Conservation (phyloP, 2,329 filamentous ascomycete species). For the Colletotrichum lini region DNA sequence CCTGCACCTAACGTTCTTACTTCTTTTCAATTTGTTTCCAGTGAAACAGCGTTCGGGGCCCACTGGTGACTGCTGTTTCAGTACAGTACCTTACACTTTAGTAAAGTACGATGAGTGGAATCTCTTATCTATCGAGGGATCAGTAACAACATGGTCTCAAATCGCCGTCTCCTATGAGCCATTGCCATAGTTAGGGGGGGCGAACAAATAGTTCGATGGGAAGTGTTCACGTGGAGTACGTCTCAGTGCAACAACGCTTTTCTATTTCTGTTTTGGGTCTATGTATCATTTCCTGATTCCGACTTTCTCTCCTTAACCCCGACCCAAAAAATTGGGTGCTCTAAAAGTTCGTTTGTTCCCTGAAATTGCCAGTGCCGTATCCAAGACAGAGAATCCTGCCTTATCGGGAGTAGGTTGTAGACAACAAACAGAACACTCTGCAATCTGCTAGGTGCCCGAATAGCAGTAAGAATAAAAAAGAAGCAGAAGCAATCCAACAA, state of each 20-base stretch:
- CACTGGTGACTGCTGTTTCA: no score
- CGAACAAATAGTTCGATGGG: not conserved
- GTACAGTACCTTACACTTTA: no score
- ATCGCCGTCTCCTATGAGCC: not conserved
- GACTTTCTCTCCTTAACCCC: not conserved
- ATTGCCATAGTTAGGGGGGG: not conserved
- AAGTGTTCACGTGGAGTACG: not conserved
- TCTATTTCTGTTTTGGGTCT: not conserved
- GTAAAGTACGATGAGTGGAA: no score
- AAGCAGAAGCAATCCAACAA: not conserved
- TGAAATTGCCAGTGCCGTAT: not conserved
- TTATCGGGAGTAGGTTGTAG: not conserved
- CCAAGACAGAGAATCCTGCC: not conserved
- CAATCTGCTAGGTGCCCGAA: not conserved
- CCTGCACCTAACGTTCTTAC: no score
- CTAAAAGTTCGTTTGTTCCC: not conserved
- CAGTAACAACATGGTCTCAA: no score
- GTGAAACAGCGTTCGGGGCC: no score
- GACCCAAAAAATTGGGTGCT: not conserved
- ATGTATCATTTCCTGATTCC: not conserved
- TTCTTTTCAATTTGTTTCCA: no score
- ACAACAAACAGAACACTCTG: not conserved
- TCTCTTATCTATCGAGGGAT: no score
- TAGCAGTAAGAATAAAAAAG: not conserved
- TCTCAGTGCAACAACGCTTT: constrained; percentile 1